These are phyloP conservation scores for Mortierella sp. DNA, from an alignment of 371 early-diverging fungal genomes.

Conservation along the genomic window DNA sequence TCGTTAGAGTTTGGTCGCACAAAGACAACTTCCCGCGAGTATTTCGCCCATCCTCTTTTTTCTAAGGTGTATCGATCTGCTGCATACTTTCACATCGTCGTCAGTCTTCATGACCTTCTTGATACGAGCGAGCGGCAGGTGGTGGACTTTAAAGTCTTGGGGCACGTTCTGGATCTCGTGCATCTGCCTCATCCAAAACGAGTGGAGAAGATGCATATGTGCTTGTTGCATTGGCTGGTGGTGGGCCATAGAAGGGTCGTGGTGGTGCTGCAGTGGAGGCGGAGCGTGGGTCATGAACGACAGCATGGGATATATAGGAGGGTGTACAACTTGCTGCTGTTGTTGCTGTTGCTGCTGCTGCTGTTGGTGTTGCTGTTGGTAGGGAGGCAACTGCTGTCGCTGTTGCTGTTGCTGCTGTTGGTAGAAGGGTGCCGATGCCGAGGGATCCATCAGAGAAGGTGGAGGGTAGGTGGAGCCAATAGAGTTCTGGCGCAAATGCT, in stretches of 20 bases:
- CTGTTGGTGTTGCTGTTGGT: conserved; percentile 17
- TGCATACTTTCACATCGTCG: conserved; percentile 92
- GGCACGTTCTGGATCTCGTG: conserved; percentile 65
- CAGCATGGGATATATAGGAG: conserved; percentile 38
- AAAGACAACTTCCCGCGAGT: background rate
- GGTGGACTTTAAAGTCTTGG: conserved; percentile 93
- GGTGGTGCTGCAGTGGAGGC: conserved; percentile 53
- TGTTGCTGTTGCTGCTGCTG: conserved; percentile 19
- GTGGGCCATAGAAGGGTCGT: conserved; percentile 49
- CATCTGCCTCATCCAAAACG: conserved; percentile 71
- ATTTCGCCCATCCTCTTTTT: background rate
- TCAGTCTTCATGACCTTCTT: conserved; percentile 99
- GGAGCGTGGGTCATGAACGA: conserved; percentile 50
- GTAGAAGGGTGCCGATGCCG: background rate
- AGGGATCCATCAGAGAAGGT: conserved; percentile 13
- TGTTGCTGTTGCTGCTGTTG: conserved; percentile 33
- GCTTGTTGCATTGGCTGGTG: conserved; percentile 60
- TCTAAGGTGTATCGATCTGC: too few species aligned
- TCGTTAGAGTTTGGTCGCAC: conserved; percentile 2
- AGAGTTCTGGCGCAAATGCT: conserved; percentile 30
- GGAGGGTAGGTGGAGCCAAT: conserved; percentile 15
- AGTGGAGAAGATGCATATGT: conserved; percentile 54
- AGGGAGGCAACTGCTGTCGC: conserved; percentile 24
- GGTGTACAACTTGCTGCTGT: conserved; percentile 17
- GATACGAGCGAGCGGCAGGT: conserved; percentile 98